A percentile compares a stretch with the other conserved stretches of the same genome.
Conservation (phyloP, 2,329 filamentous ascomycete species). For the Plectosphaerella sp. region DNA sequence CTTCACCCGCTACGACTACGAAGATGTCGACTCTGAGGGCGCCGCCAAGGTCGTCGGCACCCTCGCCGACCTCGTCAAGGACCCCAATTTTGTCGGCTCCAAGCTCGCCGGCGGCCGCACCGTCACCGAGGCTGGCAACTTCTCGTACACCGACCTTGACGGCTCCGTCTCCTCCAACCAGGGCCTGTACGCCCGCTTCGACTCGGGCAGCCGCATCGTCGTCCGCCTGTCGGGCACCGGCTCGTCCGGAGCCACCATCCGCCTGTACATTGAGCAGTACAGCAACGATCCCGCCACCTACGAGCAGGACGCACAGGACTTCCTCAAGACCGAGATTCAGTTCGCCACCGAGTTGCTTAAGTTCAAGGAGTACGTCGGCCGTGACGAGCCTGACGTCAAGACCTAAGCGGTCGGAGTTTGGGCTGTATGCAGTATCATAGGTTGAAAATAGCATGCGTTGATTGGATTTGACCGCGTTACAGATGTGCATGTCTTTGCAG, state of each 20-base stretch:
- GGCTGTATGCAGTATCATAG: neutral
- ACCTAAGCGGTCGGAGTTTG: conserved; percentile 52
- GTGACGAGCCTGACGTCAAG: conserved; percentile 93
- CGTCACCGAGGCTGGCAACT: conserved; percentile 87
- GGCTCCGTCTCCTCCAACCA: conserved; percentile 94
- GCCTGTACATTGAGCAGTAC: conserved; percentile 96
- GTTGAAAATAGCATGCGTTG: no score
- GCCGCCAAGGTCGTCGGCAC: conserved; percentile 86
- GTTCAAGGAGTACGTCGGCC: conserved; percentile 89
- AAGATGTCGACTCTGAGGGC: conserved; percentile 86
- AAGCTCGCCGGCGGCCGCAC: conserved; percentile 68
- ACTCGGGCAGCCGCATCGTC: conserved; percentile 90
- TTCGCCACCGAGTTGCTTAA: conserved; percentile 81
- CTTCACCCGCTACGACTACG: conserved; percentile 99
- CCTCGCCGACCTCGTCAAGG: conserved; percentile 72
- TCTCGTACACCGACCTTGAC: conserved; percentile 98
- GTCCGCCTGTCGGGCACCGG: conserved; percentile 93
- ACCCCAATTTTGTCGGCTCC: conserved; percentile 73
- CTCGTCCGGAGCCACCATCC: conserved; percentile 91
- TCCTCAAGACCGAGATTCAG: conserved; percentile 84
- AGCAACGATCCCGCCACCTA: conserved; percentile 77
- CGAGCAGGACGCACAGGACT: conserved; percentile 81
- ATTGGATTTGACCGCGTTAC: neutral
- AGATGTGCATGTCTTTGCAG: neutral
- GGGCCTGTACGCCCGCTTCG: conserved; percentile 91